A percentile compares a stretch with the other conserved stretches of the same genome.
phyloP scores from a whole-genome alignment of 2,329 filamentous ascomycete species.

The Cladosporium phlei region DNA sequence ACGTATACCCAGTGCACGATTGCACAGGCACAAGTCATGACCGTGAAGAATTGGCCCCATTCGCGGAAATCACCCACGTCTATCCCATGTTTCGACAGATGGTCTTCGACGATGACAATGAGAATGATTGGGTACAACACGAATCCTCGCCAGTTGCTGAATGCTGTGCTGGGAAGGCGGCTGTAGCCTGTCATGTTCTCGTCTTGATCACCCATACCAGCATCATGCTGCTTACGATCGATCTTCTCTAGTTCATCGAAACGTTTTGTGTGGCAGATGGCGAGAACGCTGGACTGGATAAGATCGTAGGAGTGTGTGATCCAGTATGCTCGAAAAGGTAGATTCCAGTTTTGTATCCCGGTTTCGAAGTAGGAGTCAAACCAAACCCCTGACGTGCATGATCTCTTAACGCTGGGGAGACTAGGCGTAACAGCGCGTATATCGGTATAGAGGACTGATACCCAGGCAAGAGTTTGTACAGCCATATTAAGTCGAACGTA shows the following conservation, averaged over 20 bases:
- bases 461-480: neutral
- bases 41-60: neutral
- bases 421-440: neutral
- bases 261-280: neutral
- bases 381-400: neutral
- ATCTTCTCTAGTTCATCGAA: neutral
- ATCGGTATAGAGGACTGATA: neutral
- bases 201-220: too few species aligned
- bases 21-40: neutral
- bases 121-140: neutral
- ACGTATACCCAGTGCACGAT: neutral
- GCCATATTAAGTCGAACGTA: neutral
- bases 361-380: neutral
- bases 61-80: neutral
- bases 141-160: neutral
- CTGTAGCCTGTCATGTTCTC: neutral
- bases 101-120: neutral
- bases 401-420: neutral
- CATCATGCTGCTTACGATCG: neutral
- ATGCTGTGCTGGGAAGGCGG: neutral
- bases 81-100: neutral
- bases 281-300: neutral
- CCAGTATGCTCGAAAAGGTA: neutral
- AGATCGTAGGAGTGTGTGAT: neutral
- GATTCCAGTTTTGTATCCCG: too few species aligned